Percentiles rank a stretch among this genome's conserved stretches.
These are phyloP conservation scores for Elsinoe necatrix DNA, from an alignment of 2,329 filamentous ascomycete genomes.

Conservation along the genomic window DNA sequence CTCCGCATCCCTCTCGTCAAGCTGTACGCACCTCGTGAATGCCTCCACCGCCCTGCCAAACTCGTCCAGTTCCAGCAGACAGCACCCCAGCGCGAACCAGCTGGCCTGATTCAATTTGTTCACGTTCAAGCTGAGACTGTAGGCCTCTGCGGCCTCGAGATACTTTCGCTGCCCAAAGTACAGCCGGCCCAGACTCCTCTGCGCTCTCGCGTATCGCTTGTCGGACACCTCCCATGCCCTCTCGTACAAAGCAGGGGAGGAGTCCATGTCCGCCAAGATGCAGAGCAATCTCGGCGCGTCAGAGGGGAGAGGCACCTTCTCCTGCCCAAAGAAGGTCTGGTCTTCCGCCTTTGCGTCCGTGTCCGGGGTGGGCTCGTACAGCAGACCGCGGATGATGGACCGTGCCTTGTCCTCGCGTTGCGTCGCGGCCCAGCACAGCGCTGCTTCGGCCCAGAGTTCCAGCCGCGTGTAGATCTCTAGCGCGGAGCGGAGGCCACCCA, in stretches of 20 bases:
- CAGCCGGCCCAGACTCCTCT: slow-evolving; percentile 75
- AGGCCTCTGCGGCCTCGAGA: slow-evolving; percentile 64
- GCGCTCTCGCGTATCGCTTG: slow-evolving; percentile 72
- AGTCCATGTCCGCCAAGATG: slow-evolving; percentile 83
- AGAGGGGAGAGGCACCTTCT: slow-evolving; percentile 60
- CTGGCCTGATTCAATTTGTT: slow-evolving; percentile 74
- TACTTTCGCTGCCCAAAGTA: slow-evolving; percentile 61
- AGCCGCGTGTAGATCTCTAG: slow-evolving; percentile 93
- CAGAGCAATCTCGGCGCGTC: slow-evolving; percentile 86
- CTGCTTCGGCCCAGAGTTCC: slow-evolving; percentile 89
- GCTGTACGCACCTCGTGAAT: slow-evolving; percentile 72
- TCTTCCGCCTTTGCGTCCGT: slow-evolving; percentile 31
- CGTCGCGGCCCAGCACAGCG: slow-evolving; percentile 73
- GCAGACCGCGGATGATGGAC: slow-evolving; percentile 64
- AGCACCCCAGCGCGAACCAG: slow-evolving; percentile 88
- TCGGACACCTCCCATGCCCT: slow-evolving; percentile 83
- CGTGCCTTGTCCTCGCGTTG: slow-evolving; percentile 77
- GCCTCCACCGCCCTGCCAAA: slow-evolving; percentile 75
- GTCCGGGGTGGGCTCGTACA: slow-evolving; percentile 59
- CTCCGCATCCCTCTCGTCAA: slow-evolving; percentile 81
- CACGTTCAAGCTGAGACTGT: slow-evolving; percentile 64
- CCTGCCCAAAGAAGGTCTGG: slow-evolving; percentile 56
- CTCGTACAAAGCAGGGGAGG: slow-evolving; percentile 65
- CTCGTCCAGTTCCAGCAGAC: slow-evolving; percentile 65
- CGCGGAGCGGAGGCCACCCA: slow-evolving; percentile 81